Base-by-base conservation (phyloP, 148 eudicot genomes). In the Chenopodium quinoa region DNA sequence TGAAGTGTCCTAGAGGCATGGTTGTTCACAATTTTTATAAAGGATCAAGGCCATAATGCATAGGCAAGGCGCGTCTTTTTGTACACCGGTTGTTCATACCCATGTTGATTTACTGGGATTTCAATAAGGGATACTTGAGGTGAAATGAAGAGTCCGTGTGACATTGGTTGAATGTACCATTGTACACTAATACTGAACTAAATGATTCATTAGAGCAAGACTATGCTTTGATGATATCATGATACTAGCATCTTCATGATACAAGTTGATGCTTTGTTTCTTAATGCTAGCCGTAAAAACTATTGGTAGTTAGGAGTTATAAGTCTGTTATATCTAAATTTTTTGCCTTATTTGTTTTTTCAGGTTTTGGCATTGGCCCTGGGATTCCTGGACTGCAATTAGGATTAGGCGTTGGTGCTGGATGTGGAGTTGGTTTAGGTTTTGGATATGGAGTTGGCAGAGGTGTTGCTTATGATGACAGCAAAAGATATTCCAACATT, bases 391-490 rank as follows among this genome's bases (percentile, higher is more conserved):
- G 99, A 31, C 68, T 95, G 72, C 97, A 93, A 86, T 82, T 95
- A 20, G 98, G 97, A 71, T 84, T 95, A 47, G 99, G 99, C 71
- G 76, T 92, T 69, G 99, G 99, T 69, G 92, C 85, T 82, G 99
- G 99, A 72, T 95, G 99, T 83, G 99, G 99, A 40, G 79, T 93
- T 78, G 99, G 99, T 78, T 16, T 92, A 71, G 99, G 99, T 75
- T 92, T 95, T 78, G 99, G 99, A 54, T 95, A 93, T 77, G 99
- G 97, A 65, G 82, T 85, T 70, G 99, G 97, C 3, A 90, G 77
- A 81, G 98, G 99, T 27, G 75, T 92, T 84, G 97, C 99, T 63
- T 90, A 93, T 86, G 97, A 93, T 85, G 93, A 89, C 56, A 85
- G 29, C 75, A 88, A 83, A 56, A 91, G 81, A 82, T 86, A 94